Evolutionary conservation across 2,329 filamentous ascomycete genomes (phyloP), one percentile per base, ranked within the genome.

Genomic region (Talaromyces pinophilus): DNA sequence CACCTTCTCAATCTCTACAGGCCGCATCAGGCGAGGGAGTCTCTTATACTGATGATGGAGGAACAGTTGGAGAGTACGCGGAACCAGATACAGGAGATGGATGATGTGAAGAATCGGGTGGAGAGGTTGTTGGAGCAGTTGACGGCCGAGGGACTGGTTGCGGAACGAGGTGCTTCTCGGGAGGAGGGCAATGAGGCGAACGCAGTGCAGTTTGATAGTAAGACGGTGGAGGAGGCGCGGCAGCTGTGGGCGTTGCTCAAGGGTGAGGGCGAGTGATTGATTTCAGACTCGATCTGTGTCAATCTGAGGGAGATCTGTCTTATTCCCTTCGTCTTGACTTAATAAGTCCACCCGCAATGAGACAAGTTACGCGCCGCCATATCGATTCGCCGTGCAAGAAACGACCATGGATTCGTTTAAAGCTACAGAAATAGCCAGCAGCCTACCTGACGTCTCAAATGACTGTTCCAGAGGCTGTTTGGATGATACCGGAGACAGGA

Each of bases 1-100:
- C 92, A 96, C 74, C 85, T 97, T 63, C 88, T 98, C 70, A 99
- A 99, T 77, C 90, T 96, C 77, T 98, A 97, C 79, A 86, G 94
- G 38, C 93, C 93, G 10, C 93, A 97, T 76, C 94, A 98, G 80
- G 93, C 93, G 28, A 83, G 94, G 54, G 93, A 97, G 81, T 93
- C 90, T 33, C 82, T 96, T 66, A 96, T 97, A 38, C 80, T 90
- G 70, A 86, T 94, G 82, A 93, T 97, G 90, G 91, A 97, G 79
- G 89, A 91, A 70, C 90, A 94, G 73, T 80, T 97, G 35, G 88
- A 92, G 71, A 85, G 83, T 71, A 90, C 89, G 64, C 87, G 85
- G 70, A 86, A 85, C 64, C 93, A 97, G 79, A 92, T 93, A 62
- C 88, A 89, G 70, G 90, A 90, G 79, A 91, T 95, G 68, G 87